These are phyloP conservation scores for Fusarium oligoseptatum DNA, from an alignment of 2,329 filamentous ascomycete genomes.

Conservation along the genomic window DNA sequence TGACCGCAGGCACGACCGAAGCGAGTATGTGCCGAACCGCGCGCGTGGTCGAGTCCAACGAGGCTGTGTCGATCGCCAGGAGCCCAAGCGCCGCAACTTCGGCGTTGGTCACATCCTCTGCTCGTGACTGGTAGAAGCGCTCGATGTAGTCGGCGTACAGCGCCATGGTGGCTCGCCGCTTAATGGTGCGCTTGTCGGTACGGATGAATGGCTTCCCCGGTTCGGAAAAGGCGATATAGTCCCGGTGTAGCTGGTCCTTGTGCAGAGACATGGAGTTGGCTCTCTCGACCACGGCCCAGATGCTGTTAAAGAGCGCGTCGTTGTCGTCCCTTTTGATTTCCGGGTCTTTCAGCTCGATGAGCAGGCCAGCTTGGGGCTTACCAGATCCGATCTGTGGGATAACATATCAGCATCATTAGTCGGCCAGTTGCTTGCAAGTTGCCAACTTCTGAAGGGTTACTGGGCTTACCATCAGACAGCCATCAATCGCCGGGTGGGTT, in stretches of 20 bases:
- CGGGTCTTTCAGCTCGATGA: conserved; percentile 46
- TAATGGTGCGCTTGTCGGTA: conserved; percentile 61
- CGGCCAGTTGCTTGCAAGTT: too few species aligned
- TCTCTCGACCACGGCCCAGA: conserved; percentile 59
- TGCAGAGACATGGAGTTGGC: conserved; percentile 57
- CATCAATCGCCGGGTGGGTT: conserved; percentile 43
- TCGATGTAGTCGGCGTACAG: conserved; percentile 62
- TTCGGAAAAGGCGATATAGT: conserved; percentile 57
- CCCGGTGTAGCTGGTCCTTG: conserved; percentile 58
- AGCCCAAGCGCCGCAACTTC: conserved; percentile 21
- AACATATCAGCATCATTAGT: too few species aligned
- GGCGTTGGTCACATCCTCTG: too few species aligned
- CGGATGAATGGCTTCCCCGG: conserved; percentile 58
- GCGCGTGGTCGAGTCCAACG: conserved; percentile 38
- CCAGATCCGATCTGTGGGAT: conserved; percentile 27
- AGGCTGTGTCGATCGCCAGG: conserved; percentile 39
- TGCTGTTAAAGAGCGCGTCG: conserved; percentile 52
- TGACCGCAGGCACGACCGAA: conserved; percentile 33
- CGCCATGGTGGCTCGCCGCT: conserved; percentile 54
- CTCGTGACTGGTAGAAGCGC: conserved; percentile 53
- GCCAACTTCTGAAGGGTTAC: not conserved
- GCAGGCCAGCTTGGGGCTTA: conserved; percentile 45
- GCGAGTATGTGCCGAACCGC: conserved; percentile 35
- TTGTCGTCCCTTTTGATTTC: conserved; percentile 28
- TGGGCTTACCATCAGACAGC: conserved; percentile 45